Evolutionary conservation across 1,284 basidiomycete species (phyloP).

Genomic region (Puccinia polysora): DNA sequence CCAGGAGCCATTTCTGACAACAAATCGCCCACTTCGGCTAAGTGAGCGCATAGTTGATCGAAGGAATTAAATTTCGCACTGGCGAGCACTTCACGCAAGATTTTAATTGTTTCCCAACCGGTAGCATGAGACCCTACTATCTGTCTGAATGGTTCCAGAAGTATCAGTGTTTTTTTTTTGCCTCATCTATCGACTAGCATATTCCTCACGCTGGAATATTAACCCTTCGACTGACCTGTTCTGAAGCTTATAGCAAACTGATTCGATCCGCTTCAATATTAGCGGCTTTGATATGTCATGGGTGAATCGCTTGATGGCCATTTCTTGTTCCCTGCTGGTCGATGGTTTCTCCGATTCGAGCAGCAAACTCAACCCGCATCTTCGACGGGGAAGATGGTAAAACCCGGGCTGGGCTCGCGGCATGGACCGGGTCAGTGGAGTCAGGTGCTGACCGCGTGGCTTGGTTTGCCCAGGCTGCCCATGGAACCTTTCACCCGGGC

Average conservation of each 20-base stretch:
- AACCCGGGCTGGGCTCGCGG: too few relatives aligned
- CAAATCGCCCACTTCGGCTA: conserved; percentile 21
- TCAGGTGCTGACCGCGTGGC: too few relatives aligned
- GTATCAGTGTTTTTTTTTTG: too few relatives aligned
- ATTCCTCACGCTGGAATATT: too few relatives aligned
- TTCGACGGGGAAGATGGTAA: too few relatives aligned
- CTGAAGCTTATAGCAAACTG: conserved; percentile 16
- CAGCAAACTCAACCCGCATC: too few relatives aligned
- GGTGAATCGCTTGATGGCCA: conserved; percentile 27
- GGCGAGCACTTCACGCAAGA: conserved; percentile 31
- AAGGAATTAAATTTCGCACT: conserved; percentile 39
- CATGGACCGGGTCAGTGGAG: too few relatives aligned
- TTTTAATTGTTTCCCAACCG: conserved; percentile 28
- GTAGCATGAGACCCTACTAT: conserved; percentile 32
- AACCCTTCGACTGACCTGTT: background rate
- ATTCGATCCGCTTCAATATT: conserved; percentile 35
- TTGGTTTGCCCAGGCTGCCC: too few relatives aligned
- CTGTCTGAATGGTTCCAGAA: conserved; percentile 26
- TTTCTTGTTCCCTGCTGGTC: background rate
- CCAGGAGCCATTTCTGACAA: conserved; percentile 23
- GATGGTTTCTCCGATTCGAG: too few relatives aligned
- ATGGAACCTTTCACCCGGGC: too few relatives aligned
- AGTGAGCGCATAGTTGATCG: conserved; percentile 28
- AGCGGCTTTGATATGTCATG: conserved; percentile 32
- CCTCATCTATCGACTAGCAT: too few relatives aligned